A percentile compares a stretch with the other conserved stretches of the same genome.
phyloP scores from a whole-genome alignment of 768 basidiomycete species.

The Kwoniella bestiolae region DNA sequence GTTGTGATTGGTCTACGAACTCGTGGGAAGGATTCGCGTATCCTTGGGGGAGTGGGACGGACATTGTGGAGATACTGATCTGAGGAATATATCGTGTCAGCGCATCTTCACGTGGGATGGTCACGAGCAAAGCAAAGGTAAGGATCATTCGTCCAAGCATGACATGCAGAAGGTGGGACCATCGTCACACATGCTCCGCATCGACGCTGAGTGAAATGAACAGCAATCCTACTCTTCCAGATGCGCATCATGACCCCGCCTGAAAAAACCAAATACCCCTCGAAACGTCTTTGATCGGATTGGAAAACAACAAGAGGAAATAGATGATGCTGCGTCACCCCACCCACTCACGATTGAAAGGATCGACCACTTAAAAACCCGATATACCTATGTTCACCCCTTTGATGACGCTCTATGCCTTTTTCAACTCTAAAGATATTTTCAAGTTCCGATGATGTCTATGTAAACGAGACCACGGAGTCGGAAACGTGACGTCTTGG shows the following conservation, averaged over 20 bases:
- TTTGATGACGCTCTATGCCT: background rate
- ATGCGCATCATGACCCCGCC: background rate
- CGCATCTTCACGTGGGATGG: background rate
- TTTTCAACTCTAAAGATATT: background rate
- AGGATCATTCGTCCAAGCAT: background rate
- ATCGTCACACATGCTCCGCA: background rate
- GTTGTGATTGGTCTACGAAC: constrained; percentile 9
- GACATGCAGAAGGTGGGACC: background rate
- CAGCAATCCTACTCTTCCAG: too few relatives aligned
- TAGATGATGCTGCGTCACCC: background rate
- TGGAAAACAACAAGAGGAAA: background rate
- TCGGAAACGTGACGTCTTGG: background rate
- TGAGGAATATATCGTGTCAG: background rate
- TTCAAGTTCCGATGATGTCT: too few relatives aligned
- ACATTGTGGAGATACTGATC: constrained; percentile 12
- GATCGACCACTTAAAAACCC: background rate
- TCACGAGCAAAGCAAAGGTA: background rate
- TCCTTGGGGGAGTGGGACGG: constrained; percentile 14
- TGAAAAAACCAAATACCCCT: background rate
- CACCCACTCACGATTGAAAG: background rate
- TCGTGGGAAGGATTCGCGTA: constrained; percentile 10
- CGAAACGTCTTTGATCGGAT: background rate
- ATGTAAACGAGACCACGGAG: background rate
- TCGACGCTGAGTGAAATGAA: too few relatives aligned
- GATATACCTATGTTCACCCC: background rate